A percentile compares a stretch with the other conserved stretches of the same genome.
phyloP scores from a whole-genome alignment of 176 grass and related monocot species.

The Ensete glaucum region DNA sequence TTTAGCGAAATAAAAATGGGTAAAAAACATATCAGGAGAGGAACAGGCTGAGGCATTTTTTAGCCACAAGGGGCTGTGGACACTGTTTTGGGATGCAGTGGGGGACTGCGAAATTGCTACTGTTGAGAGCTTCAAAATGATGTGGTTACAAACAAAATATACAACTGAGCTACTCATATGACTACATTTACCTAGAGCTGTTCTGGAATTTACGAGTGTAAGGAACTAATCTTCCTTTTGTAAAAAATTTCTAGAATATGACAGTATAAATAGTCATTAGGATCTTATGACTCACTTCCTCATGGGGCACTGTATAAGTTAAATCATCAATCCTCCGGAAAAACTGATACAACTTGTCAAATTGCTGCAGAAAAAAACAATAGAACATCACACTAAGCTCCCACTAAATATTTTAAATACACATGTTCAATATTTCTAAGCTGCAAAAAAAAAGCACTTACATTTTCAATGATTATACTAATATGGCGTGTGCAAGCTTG shows the following conservation, averaged over 20 bases:
- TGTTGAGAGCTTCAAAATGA: neutral
- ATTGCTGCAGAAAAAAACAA: conserved; percentile 63
- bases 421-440: too few species aligned
- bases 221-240: neutral
- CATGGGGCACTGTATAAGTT: conserved; percentile 64
- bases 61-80: neutral
- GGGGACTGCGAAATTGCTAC: neutral
- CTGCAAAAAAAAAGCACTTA: conserved; percentile 28
- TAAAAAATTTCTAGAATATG: neutral
- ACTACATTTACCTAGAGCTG: neutral
- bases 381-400: conserved; percentile 16
- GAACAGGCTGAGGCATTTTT: neutral
- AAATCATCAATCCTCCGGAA: conserved; percentile 81
- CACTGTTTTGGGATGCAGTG: neutral
- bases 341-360: conserved; percentile 88
- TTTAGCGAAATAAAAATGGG: neutral
- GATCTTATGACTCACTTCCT: conserved; percentile 58
- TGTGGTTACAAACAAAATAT: neutral
- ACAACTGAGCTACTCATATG: neutral
- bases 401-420: conserved; percentile 9
- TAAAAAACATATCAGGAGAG: neutral
- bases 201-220: neutral
- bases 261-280: neutral
- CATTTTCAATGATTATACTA: conserved; percentile 78
- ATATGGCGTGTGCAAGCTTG: conserved; percentile 92